phyloP scores from a whole-genome alignment of 1,284 basidiomycete species.

The Irpex rosettiformis region DNA sequence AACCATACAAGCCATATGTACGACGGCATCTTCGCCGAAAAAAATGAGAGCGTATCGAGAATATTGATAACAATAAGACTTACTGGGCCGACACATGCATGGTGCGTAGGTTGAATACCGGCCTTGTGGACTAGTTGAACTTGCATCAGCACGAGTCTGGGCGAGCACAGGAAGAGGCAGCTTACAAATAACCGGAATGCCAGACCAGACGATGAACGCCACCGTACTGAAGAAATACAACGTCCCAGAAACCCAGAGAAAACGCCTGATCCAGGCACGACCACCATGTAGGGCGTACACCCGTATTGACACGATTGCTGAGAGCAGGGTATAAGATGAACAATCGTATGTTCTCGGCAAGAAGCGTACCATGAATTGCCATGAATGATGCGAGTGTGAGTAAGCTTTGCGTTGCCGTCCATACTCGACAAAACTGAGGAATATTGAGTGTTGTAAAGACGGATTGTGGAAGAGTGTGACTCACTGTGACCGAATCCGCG shows the following conservation, averaged over 20 bases:
- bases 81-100: conserved; percentile 27
- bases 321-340: neutral
- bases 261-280: conserved; percentile 21
- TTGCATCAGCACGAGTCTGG: neutral
- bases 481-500: conserved; percentile 18
- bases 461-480: neutral
- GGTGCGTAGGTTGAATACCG: conserved; percentile 22
- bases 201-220: conserved; percentile 22
- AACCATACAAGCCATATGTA: conserved; percentile 30
- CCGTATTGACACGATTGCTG: conserved; percentile 29
- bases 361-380: conserved; percentile 26
- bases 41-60: neutral
- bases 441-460: neutral
- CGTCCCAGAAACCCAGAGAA: conserved; percentile 23
- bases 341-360: neutral
- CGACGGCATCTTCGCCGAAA: conserved; percentile 21
- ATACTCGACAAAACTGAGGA: conserved; percentile 28
- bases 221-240: conserved; percentile 24
- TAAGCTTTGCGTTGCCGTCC: conserved; percentile 27
- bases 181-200: conserved; percentile 26
- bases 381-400: conserved; percentile 30
- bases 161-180: neutral
- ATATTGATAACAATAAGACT: conserved; percentile 2
- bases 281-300: conserved; percentile 28
- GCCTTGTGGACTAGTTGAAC: conserved; percentile 16